Percentiles rank a stretch among this genome's conserved stretches.
phyloP scores from a whole-genome alignment of 305 asterid species.

The Fraxinus paxiana region DNA sequence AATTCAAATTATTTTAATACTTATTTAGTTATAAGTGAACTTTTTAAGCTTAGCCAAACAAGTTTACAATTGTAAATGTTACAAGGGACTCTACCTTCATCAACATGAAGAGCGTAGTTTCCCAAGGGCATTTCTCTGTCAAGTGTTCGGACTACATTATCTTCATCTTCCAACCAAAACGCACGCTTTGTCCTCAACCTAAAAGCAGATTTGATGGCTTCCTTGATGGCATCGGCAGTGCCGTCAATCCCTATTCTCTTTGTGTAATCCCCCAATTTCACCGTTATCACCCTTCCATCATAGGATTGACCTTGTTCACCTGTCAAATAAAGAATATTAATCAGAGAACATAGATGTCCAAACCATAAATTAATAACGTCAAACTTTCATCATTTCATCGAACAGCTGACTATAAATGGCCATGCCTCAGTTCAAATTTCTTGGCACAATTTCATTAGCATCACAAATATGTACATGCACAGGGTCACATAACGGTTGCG shows the following conservation, averaged over 20 bases:
- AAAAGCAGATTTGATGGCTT: slow-evolving; percentile 76
- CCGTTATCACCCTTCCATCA: slow-evolving; percentile 74
- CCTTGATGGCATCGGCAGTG: slow-evolving; percentile 68
- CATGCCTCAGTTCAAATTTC: neutral
- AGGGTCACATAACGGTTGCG: neutral
- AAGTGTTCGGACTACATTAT: slow-evolving; percentile 61
- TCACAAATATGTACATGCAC: neutral
- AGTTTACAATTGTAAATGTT: neutral
- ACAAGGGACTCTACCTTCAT: slow-evolving; percentile 57
- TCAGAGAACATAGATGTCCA: slow-evolving; percentile 1
- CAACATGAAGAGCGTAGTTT: slow-evolving; percentile 77
- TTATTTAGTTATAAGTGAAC: neutral
- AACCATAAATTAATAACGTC: neutral
- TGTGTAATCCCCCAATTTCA: slow-evolving; percentile 69
- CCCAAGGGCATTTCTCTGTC: slow-evolving; percentile 92
- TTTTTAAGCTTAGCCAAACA: neutral
- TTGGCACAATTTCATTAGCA: neutral
- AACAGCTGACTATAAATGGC: neutral
- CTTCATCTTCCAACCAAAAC: slow-evolving; percentile 95
- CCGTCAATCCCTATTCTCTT: slow-evolving; percentile 87
- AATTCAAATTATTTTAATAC: neutral
- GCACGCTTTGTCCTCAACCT: slow-evolving; percentile 77
- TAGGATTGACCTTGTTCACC: slow-evolving; percentile 61
- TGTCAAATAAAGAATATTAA: slow-evolving; percentile 21
- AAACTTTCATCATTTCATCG: neutral